Evolutionary conservation across 2,329 filamentous ascomycete species (phyloP).

Genomic region (Arachnopeziza araneosa): DNA sequence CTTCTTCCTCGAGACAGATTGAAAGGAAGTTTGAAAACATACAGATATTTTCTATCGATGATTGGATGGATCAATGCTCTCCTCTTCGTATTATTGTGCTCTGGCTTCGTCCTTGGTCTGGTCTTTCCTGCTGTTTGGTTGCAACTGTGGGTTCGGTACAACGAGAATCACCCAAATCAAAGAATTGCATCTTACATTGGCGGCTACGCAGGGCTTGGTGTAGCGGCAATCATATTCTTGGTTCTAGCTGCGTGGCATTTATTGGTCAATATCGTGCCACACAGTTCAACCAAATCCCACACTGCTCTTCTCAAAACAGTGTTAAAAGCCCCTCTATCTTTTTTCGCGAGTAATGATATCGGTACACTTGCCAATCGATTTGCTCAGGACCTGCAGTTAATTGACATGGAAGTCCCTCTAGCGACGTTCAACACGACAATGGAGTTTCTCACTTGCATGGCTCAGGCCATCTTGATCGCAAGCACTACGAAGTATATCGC

Average conservation of each 20-base stretch:
- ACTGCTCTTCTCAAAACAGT: constrained; percentile 41
- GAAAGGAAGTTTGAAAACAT: constrained; percentile 24
- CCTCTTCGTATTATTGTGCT: neutral
- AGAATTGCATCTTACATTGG: constrained; percentile 15
- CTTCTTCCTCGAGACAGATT: neutral
- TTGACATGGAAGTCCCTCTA: constrained; percentile 11
- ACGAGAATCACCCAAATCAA: constrained; percentile 16
- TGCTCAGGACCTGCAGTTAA: neutral
- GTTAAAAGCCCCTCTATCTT: constrained; percentile 41
- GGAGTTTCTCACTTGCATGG: constrained; percentile 27
- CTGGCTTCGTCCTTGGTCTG: neutral
- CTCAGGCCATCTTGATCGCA: constrained; percentile 10
- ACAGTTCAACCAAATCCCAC: constrained; percentile 44
- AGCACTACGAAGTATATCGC: constrained; percentile 34
- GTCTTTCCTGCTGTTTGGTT: neutral
- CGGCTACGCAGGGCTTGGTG: constrained; percentile 1
- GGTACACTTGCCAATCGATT: constrained; percentile 39
- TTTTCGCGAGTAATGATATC: constrained; percentile 36
- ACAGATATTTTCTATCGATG: constrained; percentile 26
- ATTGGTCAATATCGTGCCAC: constrained; percentile 44
- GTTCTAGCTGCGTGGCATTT: constrained; percentile 31
- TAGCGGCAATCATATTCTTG: constrained; percentile 16
- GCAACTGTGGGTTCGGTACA: constrained; percentile 29
- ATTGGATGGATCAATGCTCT: constrained; percentile 16
- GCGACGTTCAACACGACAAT: constrained; percentile 24